Conservation (phyloP, 352 stramenopile genomes). For the Phytopythium sindhum region DNA sequence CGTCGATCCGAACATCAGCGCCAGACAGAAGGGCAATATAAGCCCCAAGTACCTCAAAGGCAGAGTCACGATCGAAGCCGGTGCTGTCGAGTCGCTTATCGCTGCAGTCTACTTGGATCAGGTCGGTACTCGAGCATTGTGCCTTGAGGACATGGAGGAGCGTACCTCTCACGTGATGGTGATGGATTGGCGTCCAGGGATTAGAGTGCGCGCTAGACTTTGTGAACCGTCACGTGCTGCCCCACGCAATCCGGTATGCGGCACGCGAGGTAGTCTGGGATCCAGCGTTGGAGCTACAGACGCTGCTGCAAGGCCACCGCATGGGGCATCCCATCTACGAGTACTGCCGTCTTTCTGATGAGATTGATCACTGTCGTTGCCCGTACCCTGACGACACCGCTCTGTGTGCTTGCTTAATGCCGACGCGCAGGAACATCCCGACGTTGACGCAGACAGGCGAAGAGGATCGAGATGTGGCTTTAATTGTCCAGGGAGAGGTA, state of each 20-base stretch:
- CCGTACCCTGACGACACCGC: not conserved
- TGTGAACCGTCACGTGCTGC: conserved; percentile 41
- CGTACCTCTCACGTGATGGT: not conserved
- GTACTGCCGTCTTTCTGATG: conserved; percentile 13
- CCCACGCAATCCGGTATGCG: conserved; percentile 34
- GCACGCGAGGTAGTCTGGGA: conserved; percentile 29
- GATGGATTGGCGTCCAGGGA: conserved; percentile 14
- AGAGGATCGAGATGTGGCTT: conserved; percentile 21
- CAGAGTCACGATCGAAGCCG: conserved; percentile 50
- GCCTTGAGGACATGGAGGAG: too few relatives aligned
- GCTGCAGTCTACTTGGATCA: conserved; percentile 51
- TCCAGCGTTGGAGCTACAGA: conserved; percentile 38
- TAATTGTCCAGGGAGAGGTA: conserved; percentile 39
- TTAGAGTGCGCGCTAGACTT: conserved; percentile 38
- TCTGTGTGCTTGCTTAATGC: not conserved
- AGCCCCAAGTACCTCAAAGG: conserved; percentile 25
- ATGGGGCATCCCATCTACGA: conserved; percentile 46
- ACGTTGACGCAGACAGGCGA: conserved; percentile 18
- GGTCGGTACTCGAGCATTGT: conserved; percentile 18
- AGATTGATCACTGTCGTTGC: not conserved
- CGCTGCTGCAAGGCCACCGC: conserved; percentile 39
- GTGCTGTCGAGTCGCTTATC: conserved; percentile 53
- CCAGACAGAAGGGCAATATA: conserved; percentile 11
- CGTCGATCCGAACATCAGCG: conserved; percentile 23
- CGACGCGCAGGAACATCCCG: conserved; percentile 26